Evolutionary conservation across 345 rosid genomes (phyloP).

Genomic region (Capsella bursapastoris): DNA sequence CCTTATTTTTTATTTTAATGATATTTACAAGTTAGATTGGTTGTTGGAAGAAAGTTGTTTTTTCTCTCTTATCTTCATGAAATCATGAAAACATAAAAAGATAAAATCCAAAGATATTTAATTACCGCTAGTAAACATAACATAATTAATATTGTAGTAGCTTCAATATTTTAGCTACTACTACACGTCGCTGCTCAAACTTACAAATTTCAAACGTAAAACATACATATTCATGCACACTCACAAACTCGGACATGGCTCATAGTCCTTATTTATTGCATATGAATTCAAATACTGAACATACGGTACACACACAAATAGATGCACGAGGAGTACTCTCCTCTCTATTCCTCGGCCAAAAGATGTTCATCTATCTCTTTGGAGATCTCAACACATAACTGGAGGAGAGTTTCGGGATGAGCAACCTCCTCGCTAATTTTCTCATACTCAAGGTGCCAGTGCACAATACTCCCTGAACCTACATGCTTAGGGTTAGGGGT

Average conservation of each 20-base stretch:
- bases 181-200: conserved; percentile 13
- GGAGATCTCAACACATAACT: conserved; percentile 39
- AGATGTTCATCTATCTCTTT: conserved; percentile 47
- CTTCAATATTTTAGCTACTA: neutral
- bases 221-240: neutral
- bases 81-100: conserved; percentile 6
- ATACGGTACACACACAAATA: conserved; percentile 10
- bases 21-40: no score
- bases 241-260: conserved; percentile 28
- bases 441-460: conserved; percentile 49
- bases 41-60: no score
- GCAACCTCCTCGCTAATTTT: conserved; percentile 44
- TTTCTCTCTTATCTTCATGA: neutral
- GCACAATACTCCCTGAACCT: conserved; percentile 36
- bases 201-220: conserved; percentile 15
- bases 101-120: conserved; percentile 14
- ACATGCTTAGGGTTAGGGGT: conserved; percentile 37
- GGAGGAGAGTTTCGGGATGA: conserved; percentile 46
- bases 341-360: conserved; percentile 22
- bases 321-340: neutral
- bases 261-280: conserved; percentile 25
- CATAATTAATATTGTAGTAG: conserved; percentile 13
- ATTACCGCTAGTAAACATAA: conserved; percentile 10
- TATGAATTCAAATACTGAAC: neutral
- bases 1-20: no score